Percentiles rank a stretch among this genome's conserved stretches.
phyloP scores from a whole-genome alignment of 768 basidiomycete species.

The Pleurotus cornucopiae region DNA sequence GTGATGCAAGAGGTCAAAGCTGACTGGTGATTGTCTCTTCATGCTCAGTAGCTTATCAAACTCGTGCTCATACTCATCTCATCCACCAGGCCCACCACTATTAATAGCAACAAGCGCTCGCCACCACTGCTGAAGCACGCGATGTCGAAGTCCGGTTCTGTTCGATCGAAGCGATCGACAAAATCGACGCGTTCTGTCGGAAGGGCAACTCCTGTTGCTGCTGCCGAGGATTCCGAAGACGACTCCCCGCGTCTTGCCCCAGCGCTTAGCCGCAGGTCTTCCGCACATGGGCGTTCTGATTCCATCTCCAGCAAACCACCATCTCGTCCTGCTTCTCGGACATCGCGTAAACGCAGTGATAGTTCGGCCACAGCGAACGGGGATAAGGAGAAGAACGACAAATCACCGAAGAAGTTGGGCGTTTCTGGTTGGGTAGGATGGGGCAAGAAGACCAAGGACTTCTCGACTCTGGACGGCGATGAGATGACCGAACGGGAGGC shows the following conservation, averaged over 20 bases:
- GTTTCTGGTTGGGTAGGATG: constrained; percentile 64
- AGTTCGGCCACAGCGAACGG: constrained; percentile 39
- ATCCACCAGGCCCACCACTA: constrained; percentile 18
- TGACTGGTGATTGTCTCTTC: constrained; percentile 45
- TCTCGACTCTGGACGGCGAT: constrained; percentile 50
- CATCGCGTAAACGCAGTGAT: constrained; percentile 63
- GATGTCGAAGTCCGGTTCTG: constrained; percentile 24
- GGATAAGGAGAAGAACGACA: constrained; percentile 30
- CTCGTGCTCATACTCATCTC: not conserved
- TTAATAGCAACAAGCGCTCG: constrained; percentile 23
- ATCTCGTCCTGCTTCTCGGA: constrained; percentile 54
- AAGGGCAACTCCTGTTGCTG: constrained; percentile 12
- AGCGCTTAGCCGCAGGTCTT: constrained; percentile 22
- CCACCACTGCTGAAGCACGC: constrained; percentile 13
- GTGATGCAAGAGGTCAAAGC: constrained; percentile 65
- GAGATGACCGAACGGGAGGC: constrained; percentile 25
- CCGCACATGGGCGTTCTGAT: constrained; percentile 31
- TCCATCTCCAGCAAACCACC: constrained; percentile 36
- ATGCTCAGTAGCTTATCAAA: not conserved
- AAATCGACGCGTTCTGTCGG: constrained; percentile 13
- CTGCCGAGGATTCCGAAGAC: constrained; percentile 32
- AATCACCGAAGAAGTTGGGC: constrained; percentile 34
- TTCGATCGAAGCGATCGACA: constrained; percentile 26
- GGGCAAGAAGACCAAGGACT: constrained; percentile 56
- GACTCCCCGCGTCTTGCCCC: constrained; percentile 18